Percentiles rank a stretch among this genome's conserved stretches.
Evolutionary conservation across 2,329 filamentous ascomycete genomes (phyloP).

Genomic region (Parascedosporium putredinis): DNA sequence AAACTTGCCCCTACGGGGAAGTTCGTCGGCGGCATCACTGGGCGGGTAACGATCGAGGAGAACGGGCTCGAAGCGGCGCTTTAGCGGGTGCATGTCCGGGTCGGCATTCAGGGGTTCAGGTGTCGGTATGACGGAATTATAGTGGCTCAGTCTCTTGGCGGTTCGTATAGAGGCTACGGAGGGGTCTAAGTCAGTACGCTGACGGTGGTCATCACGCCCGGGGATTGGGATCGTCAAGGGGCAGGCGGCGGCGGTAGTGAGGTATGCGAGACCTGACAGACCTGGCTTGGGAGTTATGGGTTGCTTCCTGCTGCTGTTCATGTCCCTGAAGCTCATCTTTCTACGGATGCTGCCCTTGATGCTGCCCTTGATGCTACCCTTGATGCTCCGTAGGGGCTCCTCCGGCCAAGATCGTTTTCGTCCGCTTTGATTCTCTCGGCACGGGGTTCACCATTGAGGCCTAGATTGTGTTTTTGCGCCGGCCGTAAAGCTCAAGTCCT

Average conservation of each 20-base stretch:
- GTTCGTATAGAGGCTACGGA: slow-evolving; percentile 57
- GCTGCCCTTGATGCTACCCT: slow-evolving; percentile 81
- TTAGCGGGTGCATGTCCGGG: slow-evolving; percentile 90
- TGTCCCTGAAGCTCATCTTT: slow-evolving; percentile 85
- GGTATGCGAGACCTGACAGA: slow-evolving; percentile 24
- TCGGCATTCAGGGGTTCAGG: slow-evolving; percentile 84
- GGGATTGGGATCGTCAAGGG: slow-evolving; percentile 3
- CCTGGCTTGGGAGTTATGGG: slow-evolving; percentile 65
- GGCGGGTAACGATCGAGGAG: slow-evolving; percentile 88
- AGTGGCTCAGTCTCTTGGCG: slow-evolving; percentile 83
- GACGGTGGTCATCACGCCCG: neutral
- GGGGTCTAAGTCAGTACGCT: slow-evolving; percentile 6
- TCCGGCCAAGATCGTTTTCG: slow-evolving; percentile 44
- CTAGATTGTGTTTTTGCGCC: slow-evolving; percentile 64
- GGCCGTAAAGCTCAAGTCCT: slow-evolving; percentile 81
- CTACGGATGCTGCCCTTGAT: slow-evolving; percentile 80
- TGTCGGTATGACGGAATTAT: slow-evolving; percentile 93
- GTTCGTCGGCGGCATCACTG: slow-evolving; percentile 69
- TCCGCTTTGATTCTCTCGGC: slow-evolving; percentile 74
- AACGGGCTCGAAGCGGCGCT: slow-evolving; percentile 91
- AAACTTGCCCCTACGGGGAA: slow-evolving; percentile 71
- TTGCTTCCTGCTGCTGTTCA: slow-evolving; percentile 89
- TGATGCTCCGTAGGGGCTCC: slow-evolving; percentile 48
- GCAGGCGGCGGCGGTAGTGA: slow-evolving; percentile 1
- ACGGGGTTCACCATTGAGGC: slow-evolving; percentile 68